phyloP scores from a whole-genome alignment of 148 eudicot genomes.

The Chenopodium berlandieri region DNA sequence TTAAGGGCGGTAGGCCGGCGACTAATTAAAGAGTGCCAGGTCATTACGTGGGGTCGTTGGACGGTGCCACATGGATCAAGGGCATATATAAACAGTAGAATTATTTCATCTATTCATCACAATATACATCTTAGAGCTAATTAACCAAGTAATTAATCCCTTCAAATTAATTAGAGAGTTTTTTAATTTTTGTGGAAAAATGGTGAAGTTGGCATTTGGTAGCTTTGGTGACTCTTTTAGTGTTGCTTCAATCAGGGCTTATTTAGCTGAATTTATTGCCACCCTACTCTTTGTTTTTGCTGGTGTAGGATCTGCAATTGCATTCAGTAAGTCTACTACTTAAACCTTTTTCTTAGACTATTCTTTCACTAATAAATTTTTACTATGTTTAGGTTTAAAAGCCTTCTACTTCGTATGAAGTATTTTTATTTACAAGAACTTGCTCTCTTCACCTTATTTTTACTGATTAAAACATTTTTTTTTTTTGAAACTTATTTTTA shows the following conservation, averaged over 20 bases:
- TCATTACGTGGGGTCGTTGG: slow-evolving; percentile 25
- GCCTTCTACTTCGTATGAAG: no score
- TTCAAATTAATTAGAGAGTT: background rate
- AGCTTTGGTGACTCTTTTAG: slow-evolving; percentile 70
- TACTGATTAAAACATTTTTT: no score
- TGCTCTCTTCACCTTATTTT: no score
- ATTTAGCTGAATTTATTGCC: slow-evolving; percentile 76
- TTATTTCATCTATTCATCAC: background rate
- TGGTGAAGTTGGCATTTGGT: slow-evolving; percentile 74
- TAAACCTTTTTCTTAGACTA: background rate
- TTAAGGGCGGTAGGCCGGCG: slow-evolving; percentile 32
- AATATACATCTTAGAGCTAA: background rate
- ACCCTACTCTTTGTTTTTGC: slow-evolving; percentile 84
- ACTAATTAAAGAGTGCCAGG: slow-evolving; percentile 18
- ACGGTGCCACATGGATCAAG: slow-evolving; percentile 20
- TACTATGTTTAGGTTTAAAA: no score
- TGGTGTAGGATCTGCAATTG: slow-evolving; percentile 81
- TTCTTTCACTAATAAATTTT: background rate
- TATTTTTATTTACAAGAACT: no score
- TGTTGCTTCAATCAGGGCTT: slow-evolving; percentile 48
- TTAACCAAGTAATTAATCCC: background rate
- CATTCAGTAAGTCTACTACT: slow-evolving; percentile 48
- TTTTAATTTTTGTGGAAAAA: slow-evolving; percentile 6
- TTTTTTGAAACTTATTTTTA: no score
- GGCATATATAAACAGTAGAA: slow-evolving; percentile 26